phyloP scores from a whole-genome alignment of 257 asterid species.

The Phtheirospermum japonicum region DNA sequence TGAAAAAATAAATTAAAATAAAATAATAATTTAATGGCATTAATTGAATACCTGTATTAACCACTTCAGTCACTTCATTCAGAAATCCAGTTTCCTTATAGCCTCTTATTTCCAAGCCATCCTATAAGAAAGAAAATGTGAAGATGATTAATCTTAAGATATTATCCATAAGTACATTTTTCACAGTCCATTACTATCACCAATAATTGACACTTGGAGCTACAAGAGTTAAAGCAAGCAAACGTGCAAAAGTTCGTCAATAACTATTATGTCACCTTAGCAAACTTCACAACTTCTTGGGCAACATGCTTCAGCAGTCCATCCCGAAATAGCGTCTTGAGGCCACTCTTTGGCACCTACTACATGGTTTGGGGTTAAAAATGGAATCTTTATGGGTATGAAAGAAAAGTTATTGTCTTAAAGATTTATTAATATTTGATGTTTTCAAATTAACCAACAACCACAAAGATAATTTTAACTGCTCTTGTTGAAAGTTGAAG shows the following conservation, averaged over 20 bases:
- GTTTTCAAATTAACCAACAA: background rate
- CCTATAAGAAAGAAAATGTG: conserved; percentile 44
- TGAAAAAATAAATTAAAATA: background rate
- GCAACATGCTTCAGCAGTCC: conserved; percentile 97
- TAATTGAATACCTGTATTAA: conserved; percentile 56
- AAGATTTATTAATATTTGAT: background rate
- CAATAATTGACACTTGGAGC: background rate
- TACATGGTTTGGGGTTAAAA: conserved; percentile 28
- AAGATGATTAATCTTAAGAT: conserved; percentile 4
- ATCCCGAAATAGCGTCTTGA: conserved; percentile 95
- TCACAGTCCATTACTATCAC: conserved; percentile 2
- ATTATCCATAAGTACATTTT: background rate
- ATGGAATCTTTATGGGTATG: background rate
- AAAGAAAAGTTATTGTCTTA: background rate
- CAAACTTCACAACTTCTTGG: conserved; percentile 79
- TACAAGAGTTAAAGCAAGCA: conserved; percentile 3
- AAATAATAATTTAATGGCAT: background rate
- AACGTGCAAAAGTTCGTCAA: background rate
- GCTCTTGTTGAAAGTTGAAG: too few relatives aligned
- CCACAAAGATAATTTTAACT: conserved; percentile 3
- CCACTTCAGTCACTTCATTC: conserved; percentile 86
- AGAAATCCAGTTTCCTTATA: conserved; percentile 87
- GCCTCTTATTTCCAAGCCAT: conserved; percentile 96
- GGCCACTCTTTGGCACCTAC: conserved; percentile 78
- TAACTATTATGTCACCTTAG: conserved; percentile 42